Base-by-base conservation (phyloP, 2,329 filamentous ascomycete genomes). In the Exophiala dermatitidis region DNA sequence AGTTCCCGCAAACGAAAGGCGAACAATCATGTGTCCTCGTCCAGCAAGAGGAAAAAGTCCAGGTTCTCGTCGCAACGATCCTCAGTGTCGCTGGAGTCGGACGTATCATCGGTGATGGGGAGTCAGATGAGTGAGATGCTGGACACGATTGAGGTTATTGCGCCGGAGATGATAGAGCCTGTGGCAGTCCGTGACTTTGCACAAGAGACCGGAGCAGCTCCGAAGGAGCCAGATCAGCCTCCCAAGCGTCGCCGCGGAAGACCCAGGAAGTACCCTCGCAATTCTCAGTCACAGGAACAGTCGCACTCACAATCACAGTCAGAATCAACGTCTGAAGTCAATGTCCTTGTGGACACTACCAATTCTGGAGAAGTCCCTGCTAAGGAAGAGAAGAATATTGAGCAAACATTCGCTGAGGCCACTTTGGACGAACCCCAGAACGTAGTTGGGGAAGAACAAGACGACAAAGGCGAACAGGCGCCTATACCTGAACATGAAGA, bases 1-100 rank as follows among this genome's bases (percentile, higher is more conserved):
- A 33, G 37, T 33, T 19, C 38, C 3, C 57, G 55, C 33, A 57
- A 60, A 47, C 58, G 55, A 10, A 60, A 58, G 32, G 47, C 57
- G 19, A 50, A 29, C 19, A 48, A 34, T 19, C 44, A 19, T 5
- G 42, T 29, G 26, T 19, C 50, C 29, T 45, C 46, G 5, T 32
- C 48, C 32, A 40, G n/a, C 10, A 60, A 58, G 40, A 48, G 52
- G 40, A 55, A 48, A 43, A 55, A 47, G 34, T 46, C 43, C 5
- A 50, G 53, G 38, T 9, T 29, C 12, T 45, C 46, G 7, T 53
- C 52, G 29, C 49, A 54, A 34, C 5, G 37, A 28, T 52, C 51
- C 12, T 49, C 48, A 4, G 38, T 37, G 12, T 45, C 49, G n/a
- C 28, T 12, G 3, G 52, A 46, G 4, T 31, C 40, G 3, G 29